Percentiles rank a stretch among this genome's conserved stretches.
Conservation (phyloP, 306 rosid species). For the Geum urbanum region DNA sequence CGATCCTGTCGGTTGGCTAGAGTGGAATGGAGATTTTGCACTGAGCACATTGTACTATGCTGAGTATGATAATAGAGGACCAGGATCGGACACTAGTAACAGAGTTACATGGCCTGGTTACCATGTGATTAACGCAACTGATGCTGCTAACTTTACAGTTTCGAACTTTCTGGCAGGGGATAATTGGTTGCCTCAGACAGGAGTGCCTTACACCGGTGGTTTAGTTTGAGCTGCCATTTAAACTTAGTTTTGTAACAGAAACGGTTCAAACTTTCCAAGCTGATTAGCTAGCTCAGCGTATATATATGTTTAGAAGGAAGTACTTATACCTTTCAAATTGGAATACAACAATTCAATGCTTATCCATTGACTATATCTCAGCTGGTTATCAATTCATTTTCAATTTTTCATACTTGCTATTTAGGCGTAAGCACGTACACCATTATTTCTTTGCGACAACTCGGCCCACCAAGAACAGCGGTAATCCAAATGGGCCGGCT, state of each 20-base stretch:
- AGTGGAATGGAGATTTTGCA: slow-evolving; percentile 31
- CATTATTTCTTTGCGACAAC: too few relatives aligned
- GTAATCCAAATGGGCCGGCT: too few relatives aligned
- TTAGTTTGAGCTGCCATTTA: slow-evolving; percentile 15
- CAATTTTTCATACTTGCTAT: too few relatives aligned
- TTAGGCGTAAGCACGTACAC: too few relatives aligned
- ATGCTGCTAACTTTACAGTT: slow-evolving; percentile 35
- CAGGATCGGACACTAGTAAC: slow-evolving; percentile 24
- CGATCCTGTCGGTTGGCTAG: slow-evolving; percentile 34
- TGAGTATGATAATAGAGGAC: slow-evolving; percentile 34
- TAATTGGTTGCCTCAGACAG: slow-evolving; percentile 36
- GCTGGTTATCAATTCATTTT: neutral
- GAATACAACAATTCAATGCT: neutral
- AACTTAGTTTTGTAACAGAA: neutral
- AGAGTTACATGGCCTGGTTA: slow-evolving; percentile 39
- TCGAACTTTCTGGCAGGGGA: slow-evolving; percentile 36
- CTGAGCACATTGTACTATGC: slow-evolving; percentile 35
- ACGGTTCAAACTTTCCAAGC: neutral
- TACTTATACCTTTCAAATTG: neutral
- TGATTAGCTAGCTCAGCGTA: neutral
- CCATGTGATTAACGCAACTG: slow-evolving; percentile 22
- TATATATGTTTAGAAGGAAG: neutral
- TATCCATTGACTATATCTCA: neutral
- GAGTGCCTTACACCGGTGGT: slow-evolving; percentile 33
- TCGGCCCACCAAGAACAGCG: too few relatives aligned